These are phyloP conservation scores for Naematelia aurantialba DNA, from an alignment of 768 basidiomycete genomes.

Conservation along the genomic window DNA sequence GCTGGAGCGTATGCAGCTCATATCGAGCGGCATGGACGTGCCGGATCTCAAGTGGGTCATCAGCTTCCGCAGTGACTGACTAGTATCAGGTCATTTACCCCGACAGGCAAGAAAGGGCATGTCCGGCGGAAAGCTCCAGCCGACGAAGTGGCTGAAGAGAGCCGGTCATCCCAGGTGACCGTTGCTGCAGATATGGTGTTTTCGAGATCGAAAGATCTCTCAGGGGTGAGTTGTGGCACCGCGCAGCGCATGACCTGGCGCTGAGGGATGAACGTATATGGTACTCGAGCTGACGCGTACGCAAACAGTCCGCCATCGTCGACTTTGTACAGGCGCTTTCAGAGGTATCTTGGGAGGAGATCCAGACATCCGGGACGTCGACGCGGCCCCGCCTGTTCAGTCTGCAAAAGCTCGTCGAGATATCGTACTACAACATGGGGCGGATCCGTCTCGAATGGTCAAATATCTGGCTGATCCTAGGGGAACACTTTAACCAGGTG, in stretches of 20 bases:
- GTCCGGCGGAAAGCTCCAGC: constrained; percentile 51
- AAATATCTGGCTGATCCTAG: constrained; percentile 93
- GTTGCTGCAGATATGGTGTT: constrained; percentile 99
- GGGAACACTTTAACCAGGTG: constrained; percentile 98
- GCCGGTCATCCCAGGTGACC: constrained; percentile 94
- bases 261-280: constrained; percentile 56
- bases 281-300: too few relatives aligned
- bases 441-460: constrained; percentile 98
- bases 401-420: constrained; percentile 95
- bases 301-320: constrained; percentile 89
- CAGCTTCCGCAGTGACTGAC: neutral
- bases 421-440: constrained; percentile 99
- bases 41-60: constrained; percentile 65
- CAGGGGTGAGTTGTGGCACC: constrained; percentile 64
- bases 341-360: constrained; percentile 99
- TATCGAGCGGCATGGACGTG: constrained; percentile 82
- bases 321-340: constrained; percentile 95
- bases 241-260: neutral
- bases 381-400: constrained; percentile 94
- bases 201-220: constrained; percentile 87
- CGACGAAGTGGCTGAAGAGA: constrained; percentile 94
- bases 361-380: constrained; percentile 91
- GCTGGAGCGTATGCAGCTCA: constrained; percentile 96
- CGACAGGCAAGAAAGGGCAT: constrained; percentile 15
- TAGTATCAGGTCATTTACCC: constrained; percentile 1